Evolutionary conservation across 495 filamentous ascomycete species (phyloP), one percentile per base, ranked within the genome.

Genomic region (Baudoinia panamericana): DNA sequence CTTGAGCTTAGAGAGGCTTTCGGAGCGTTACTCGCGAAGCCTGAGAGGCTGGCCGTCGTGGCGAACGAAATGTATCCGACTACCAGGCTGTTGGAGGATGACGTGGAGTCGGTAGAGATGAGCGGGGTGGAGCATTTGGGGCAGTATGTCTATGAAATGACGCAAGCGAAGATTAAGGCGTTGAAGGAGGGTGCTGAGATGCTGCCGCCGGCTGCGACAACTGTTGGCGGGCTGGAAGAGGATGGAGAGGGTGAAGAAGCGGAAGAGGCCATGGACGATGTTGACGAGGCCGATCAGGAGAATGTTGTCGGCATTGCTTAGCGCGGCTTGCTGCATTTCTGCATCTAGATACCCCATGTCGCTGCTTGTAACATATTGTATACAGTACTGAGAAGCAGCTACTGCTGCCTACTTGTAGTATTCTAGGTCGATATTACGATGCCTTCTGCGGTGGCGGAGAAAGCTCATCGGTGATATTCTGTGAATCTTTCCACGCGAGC

Each of bases 131-230:
- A 95, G 63, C 90, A 97, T 68, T 62, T 97, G 25, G 92, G 90
- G 4, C 82, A 94, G 63, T 96, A 94, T 63, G 90, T 97, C 17
- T 93, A 76, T 62, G 84, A 97, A 63, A 96, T 97, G 84, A 88
- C 87, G 10, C 69, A 78, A 51, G 82, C 86, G 16, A 90, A 82
- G 58, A 62, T 94, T 4, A 70, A 78, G 53, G 69, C 69, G 30
- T 58, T 82, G 58, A 69, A 57, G 69, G 63, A 37, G 59, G 65
- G 48, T 54, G 39, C 27, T 13, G 41, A 23, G 22, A 23, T 12
- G 16, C 18, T 51, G 36, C 48, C 36, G 43, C 48, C 48, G 30
- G 30, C 37, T 23, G 47, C 41, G 6, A 30, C 8, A 12, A 17
- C 9, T 8, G 31, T 17, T 3, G 43, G 16, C 7, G 31, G 13